A percentile compares a stretch with the other conserved stretches of the same genome.
These are phyloP conservation scores for Oryza meridionalis DNA, from an alignment of 176 grass and related monocot genomes.

Conservation along the genomic window DNA sequence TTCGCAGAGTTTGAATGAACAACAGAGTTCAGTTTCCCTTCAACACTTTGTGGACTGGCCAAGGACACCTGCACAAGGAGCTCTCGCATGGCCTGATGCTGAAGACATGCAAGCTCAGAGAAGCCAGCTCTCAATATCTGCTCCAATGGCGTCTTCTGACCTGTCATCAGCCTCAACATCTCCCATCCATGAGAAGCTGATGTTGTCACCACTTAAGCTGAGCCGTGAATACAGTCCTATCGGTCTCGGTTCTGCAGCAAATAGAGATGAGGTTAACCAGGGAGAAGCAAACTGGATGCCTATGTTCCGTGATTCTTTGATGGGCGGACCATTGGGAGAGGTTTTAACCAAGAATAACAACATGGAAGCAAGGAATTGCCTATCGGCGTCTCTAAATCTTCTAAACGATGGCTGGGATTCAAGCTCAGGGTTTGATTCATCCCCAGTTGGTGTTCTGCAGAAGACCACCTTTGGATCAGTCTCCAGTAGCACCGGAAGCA, in stretches of 20 bases:
- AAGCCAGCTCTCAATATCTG: conserved; percentile 80
- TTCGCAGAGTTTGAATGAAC: conserved; percentile 56
- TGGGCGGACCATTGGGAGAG: conserved; percentile 85
- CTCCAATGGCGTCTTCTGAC: conserved; percentile 67
- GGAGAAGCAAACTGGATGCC: conserved; percentile 56
- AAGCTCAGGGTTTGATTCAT: conserved; percentile 56
- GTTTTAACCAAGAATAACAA: conserved; percentile 60
- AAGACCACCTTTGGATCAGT: conserved; percentile 78
- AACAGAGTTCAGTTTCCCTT: conserved; percentile 59
- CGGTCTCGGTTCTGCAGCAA: conserved; percentile 21
- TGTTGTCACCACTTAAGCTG: conserved; percentile 62
- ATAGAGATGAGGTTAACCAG: conserved; percentile 37
- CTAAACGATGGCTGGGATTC: conserved; percentile 73
- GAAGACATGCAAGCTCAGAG: conserved; percentile 77
- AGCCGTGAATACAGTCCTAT: conserved; percentile 61
- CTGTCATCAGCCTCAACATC: conserved; percentile 83
- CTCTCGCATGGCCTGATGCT: conserved; percentile 64
- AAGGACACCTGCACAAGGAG: conserved; percentile 56
- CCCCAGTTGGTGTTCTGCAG: conserved; percentile 83
- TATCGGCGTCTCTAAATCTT: conserved; percentile 57
- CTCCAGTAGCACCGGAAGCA: conserved; percentile 85
- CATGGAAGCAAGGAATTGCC: conserved; percentile 34
- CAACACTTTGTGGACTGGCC: conserved; percentile 81
- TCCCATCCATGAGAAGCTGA: conserved; percentile 69
- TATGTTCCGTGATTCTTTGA: conserved; percentile 64